Base-by-base conservation (phyloP, 1,284 basidiomycete genomes). In the Coriolopsis trogii region DNA sequence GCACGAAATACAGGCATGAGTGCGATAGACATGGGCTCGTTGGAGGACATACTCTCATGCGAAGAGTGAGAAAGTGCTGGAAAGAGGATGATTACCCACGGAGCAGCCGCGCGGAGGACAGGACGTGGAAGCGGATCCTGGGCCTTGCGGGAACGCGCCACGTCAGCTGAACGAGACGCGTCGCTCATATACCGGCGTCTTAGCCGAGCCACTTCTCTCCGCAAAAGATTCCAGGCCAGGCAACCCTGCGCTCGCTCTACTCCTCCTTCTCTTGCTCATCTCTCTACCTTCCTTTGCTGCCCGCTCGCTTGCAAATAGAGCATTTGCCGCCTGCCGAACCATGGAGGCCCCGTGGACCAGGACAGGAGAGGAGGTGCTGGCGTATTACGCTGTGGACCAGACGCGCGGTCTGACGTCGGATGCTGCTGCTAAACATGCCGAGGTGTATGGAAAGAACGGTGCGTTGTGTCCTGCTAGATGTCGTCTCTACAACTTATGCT, bases 401-500 rank as follows among this genome's bases (percentile, higher is more conserved):
- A 62, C 67, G 25, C 67, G 64, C 20, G 89, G 89, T 54, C 77
- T 92, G 29, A 76, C 80, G 34, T 60, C 74, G 16, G 76, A 80
- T 45, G 83, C 87, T 65, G 87, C 84, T 33, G 75, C 76, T 39
- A 84, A 85, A 58, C 89, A 94, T 68, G 83, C 83, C 55, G 79
- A 86, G 63, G 67, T 89, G 15, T 94, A 95, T 68, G 93, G 93
- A 58, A 88, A 81, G 72, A 96, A 96, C 67, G 87, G 93, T 92
- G 54, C 62, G 82, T 67, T 7, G 15, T n/a, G n/a, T n/a, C n/a
- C n/a, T n/a, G n/a, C n/a, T n/a, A n/a, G n/a, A n/a, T n/a, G n/a
- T n/a, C n/a, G n/a, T n/a, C n/a, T 43, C 39, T 45, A 13, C 44
- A 37, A 18, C 24, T 25, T 18, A n/a, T 47, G 31, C 24, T 49